These are phyloP conservation scores for bread wheat (Triticum aestivum) DNA, from an alignment of 176 grass and related monocot genomes.

Conservation along the genomic window IWGSC_CS_RefSeq_v2.1 NC_057810.1:633792403-633792902, in stretches of 20 bases:
- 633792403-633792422: neutral
- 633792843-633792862: too few species aligned
- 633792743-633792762: too few species aligned
- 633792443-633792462: neutral
- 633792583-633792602: neutral
- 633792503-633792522: constrained; percentile 16
- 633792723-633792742: too few species aligned
- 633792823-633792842: too few species aligned
- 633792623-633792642: neutral
- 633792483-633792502: constrained; percentile 19
- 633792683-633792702: too few species aligned
- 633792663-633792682: neutral
- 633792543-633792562: neutral
- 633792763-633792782: too few species aligned
- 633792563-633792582: neutral
- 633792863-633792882: too few species aligned
- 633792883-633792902: too few species aligned
- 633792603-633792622: neutral
- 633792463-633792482: neutral
- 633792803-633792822: too few species aligned
- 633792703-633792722: too few species aligned
- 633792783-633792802: too few species aligned
- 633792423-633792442: neutral
- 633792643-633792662: neutral
- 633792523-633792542: constrained; percentile 11